Base-by-base conservation (phyloP, 2,329 filamentous ascomycete species). In the Hypoxylon sp. region DNA sequence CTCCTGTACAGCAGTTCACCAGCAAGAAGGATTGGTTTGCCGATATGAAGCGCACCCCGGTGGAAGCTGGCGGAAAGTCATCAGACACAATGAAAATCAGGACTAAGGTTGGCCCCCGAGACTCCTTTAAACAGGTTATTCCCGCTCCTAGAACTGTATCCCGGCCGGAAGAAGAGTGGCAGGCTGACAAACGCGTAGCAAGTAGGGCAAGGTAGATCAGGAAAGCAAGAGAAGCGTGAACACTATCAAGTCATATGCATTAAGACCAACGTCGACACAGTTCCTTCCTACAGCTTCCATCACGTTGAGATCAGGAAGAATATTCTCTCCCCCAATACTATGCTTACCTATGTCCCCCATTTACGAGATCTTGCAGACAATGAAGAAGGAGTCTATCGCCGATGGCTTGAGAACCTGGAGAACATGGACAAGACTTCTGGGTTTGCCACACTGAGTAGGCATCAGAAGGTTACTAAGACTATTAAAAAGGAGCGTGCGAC, bases 261-360 rank as follows among this genome's bases (percentile, higher is more conserved):
- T 69, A 84, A 84, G 70, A 85, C 86, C 1, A 80, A 84, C 61
- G 83, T 82, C 69, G 81, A 84, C 20, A 81, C 83, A n/a, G 87
- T 88, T 7, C 88, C 88, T n/a, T 79, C 80, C 27, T 90, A 89
- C 73, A 81, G 85, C 31, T 89, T 88, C 70, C 88, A 89, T 71
- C 86, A 89, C 65, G 85, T 89, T 40, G 85, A 88, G 73, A 88
- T 89, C 57, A 82, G 81, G 74, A 88, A 86, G 74, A 89, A 89
- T 62, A 84, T 89, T 37, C 80, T 89, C 31, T 87, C 87, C 0
- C 86, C 87, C 2, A 88, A 89, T 73, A 88, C 87, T 1, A 86
- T 87, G 81, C 81, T 89, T 59, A 88, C 85, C 33, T 89, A 88
- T 74, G 86, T 89, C 13, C 88, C 88, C 13, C 86, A 89, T 75